These are phyloP conservation scores for Parasarocladium wereldwijsianum DNA, from an alignment of 2,329 filamentous ascomycete genomes.

Conservation along the genomic window DNA sequence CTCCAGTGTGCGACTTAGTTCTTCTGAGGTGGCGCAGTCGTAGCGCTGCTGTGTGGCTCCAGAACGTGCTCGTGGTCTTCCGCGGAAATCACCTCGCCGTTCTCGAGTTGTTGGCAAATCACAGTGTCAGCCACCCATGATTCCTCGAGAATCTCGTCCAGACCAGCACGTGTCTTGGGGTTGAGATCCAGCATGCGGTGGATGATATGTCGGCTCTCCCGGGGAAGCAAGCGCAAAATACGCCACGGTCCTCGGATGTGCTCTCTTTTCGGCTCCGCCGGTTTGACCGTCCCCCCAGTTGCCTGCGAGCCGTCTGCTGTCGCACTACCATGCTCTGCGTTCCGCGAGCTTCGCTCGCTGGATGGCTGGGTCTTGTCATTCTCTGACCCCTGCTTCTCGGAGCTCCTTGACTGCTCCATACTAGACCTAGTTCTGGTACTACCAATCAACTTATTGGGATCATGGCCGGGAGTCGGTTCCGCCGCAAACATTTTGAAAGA, in stretches of 20 bases:
- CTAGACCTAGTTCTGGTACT: slow-evolving; percentile 24
- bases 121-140: slow-evolving; percentile 77
- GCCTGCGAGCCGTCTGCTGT: too few relatives aligned
- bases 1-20: too few relatives aligned
- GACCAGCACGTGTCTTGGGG: slow-evolving; percentile 65
- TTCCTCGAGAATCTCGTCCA: slow-evolving; percentile 76
- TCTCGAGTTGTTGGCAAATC: slow-evolving; percentile 66
- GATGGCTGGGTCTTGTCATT: slow-evolving; percentile 5
- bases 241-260: slow-evolving; percentile 89
- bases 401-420: slow-evolving; percentile 19
- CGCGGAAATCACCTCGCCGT: slow-evolving; percentile 55
- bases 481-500: slow-evolving; percentile 89
- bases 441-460: slow-evolving; percentile 36
- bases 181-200: slow-evolving; percentile 85
- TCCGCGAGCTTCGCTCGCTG: background rate
- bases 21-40: too few relatives aligned
- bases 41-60: slow-evolving; percentile 52
- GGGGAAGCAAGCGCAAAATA: slow-evolving; percentile 69
- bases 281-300: too few relatives aligned
- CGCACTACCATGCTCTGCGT: slow-evolving; percentile 1
- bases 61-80: slow-evolving; percentile 73
- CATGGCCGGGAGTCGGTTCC: slow-evolving; percentile 61
- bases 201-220: slow-evolving; percentile 82
- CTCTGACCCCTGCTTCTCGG: slow-evolving; percentile 10
- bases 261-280: slow-evolving; percentile 43